Percentiles rank a stretch among this genome's conserved stretches.
These are phyloP conservation scores for Postia placenta DNA, from an alignment of 768 basidiomycete genomes.

Conservation along the genomic window DNA sequence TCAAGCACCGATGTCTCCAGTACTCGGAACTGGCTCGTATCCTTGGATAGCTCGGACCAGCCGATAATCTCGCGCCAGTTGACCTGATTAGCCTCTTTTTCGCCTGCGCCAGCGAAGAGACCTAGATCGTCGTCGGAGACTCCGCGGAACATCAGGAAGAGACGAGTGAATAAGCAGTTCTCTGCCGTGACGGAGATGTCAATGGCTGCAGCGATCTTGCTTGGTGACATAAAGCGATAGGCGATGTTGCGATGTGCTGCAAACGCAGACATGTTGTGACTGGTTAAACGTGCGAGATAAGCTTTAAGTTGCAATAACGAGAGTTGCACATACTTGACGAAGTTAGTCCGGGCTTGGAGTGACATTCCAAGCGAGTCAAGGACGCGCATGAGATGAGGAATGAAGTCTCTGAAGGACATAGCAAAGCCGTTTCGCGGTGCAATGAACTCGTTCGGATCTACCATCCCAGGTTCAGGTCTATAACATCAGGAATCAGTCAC, in stretches of 20 bases:
- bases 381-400: constrained; percentile 77
- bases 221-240: constrained; percentile 80
- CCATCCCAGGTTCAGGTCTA: constrained; percentile 72
- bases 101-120: constrained; percentile 70
- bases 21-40: constrained; percentile 66
- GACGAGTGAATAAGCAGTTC: constrained; percentile 73
- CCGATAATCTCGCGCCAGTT: constrained; percentile 81
- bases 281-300: no score
- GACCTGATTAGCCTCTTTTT: constrained; percentile 76
- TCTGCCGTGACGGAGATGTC: constrained; percentile 82
- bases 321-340: constrained; percentile 59
- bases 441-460: constrained; percentile 75
- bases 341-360: constrained; percentile 72
- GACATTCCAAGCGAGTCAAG: constrained; percentile 83
- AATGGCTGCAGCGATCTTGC: constrained; percentile 77
- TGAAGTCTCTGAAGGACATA: constrained; percentile 75
- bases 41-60: constrained; percentile 79
- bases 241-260: constrained; percentile 80
- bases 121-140: constrained; percentile 75
- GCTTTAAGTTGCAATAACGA: no score
- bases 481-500: constrained; percentile 3
- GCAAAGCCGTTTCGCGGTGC: constrained; percentile 81
- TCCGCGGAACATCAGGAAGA: constrained; percentile 85
- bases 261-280: constrained; percentile 73
- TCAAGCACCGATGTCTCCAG: constrained; percentile 78